Conservation (phyloP, 2,329 filamentous ascomycete species). For the Ophiocordyceps camponoti-saundersi region DNA sequence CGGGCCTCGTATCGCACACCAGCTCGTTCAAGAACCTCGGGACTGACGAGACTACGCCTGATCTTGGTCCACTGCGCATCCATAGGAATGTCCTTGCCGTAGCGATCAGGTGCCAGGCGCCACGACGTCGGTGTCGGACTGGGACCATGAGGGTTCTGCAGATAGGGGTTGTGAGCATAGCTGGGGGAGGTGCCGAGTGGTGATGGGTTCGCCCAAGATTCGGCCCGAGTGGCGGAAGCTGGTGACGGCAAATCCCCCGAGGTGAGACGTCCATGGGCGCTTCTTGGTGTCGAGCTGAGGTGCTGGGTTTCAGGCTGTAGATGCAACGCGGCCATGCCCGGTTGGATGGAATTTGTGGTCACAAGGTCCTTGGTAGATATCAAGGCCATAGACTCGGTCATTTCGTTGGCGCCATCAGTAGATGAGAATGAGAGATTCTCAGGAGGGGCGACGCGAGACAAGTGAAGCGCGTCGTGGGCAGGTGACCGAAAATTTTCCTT, state of each 20-base stretch:
- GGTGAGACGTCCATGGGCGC: slow-evolving; percentile 15
- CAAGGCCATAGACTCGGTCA: slow-evolving; percentile 21
- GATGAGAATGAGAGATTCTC: background rate
- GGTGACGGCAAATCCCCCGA: slow-evolving; percentile 14
- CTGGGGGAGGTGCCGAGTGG: slow-evolving; percentile 21
- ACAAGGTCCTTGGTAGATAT: slow-evolving; percentile 39
- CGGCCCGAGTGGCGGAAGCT: slow-evolving; percentile 5
- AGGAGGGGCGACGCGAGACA: slow-evolving; percentile 13
- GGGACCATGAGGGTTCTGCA: slow-evolving; percentile 7
- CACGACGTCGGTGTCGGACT: slow-evolving; percentile 13
- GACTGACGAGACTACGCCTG: slow-evolving; percentile 35
- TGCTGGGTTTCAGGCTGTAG: slow-evolving; percentile 16
- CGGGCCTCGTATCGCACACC: slow-evolving; percentile 43
- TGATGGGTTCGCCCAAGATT: slow-evolving; percentile 15
- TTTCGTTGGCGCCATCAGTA: background rate
- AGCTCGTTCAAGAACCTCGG: slow-evolving; percentile 36
- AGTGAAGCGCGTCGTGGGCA: slow-evolving; percentile 23
- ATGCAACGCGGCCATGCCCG: slow-evolving; percentile 23
- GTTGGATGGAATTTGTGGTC: slow-evolving; percentile 24
- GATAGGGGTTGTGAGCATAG: slow-evolving; percentile 17
- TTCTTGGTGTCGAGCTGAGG: slow-evolving; percentile 19
- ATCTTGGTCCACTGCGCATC: slow-evolving; percentile 46
- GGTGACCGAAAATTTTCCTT: slow-evolving; percentile 10
- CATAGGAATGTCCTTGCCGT: slow-evolving; percentile 35
- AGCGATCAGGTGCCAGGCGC: slow-evolving; percentile 36